These are phyloP conservation scores for Salix dunnii DNA, from an alignment of 345 rosid genomes.

Conservation along the genomic window DNA sequence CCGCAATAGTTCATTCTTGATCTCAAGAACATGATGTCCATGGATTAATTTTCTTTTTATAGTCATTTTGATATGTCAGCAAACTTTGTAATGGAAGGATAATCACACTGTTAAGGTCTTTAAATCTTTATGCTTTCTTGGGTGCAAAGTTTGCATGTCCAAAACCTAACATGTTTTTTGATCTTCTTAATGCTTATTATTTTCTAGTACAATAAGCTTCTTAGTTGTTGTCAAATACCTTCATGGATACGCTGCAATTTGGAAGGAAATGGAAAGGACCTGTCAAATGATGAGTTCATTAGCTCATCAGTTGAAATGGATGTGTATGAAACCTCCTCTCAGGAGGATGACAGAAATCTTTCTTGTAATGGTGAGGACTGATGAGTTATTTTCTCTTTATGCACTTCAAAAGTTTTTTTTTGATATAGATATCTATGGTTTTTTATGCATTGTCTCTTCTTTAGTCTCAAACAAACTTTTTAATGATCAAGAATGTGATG, in stretches of 20 bases:
- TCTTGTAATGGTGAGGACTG: slow-evolving; percentile 47
- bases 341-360: slow-evolving; percentile 27
- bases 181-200: slow-evolving; percentile 11
- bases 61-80: background rate
- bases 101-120: background rate
- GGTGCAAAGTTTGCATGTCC: slow-evolving; percentile 1
- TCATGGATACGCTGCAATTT: slow-evolving; percentile 80
- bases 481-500: slow-evolving; percentile 12
- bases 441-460: background rate
- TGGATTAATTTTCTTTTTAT: background rate
- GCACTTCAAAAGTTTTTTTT: background rate
- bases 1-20: background rate
- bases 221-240: slow-evolving; percentile 63
- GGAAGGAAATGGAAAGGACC: slow-evolving; percentile 58
- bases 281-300: slow-evolving; percentile 44
- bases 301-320: slow-evolving; percentile 85
- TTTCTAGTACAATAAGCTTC: slow-evolving; percentile 73
- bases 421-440: background rate
- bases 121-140: background rate
- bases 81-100: background rate
- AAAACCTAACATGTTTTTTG: slow-evolving; percentile 4
- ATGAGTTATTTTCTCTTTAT: background rate
- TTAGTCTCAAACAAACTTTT: background rate
- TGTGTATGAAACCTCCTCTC: slow-evolving; percentile 53
- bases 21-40: background rate